phyloP scores from a whole-genome alignment of 2,329 filamentous ascomycete species.

The Fusarium solani-melongenae region DNA sequence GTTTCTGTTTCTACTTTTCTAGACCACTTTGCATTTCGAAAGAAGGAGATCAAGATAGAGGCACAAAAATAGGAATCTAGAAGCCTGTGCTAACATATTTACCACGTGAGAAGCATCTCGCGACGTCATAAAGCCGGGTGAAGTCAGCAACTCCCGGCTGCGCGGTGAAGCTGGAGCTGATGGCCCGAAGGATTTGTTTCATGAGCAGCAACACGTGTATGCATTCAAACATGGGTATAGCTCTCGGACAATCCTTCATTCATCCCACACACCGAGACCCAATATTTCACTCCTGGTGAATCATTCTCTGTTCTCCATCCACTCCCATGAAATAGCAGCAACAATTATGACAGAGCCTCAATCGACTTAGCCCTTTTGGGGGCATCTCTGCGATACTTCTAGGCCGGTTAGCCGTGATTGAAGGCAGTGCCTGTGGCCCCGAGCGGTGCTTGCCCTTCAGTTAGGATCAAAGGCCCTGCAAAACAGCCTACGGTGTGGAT shows the following conservation, averaged over 20 bases:
- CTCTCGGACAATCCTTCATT: neutral
- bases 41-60: no score
- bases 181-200: neutral
- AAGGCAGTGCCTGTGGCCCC: neutral
- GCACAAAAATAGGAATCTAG: no score
- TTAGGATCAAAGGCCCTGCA: neutral
- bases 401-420: neutral
- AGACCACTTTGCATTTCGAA: neutral
- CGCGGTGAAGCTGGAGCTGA: neutral
- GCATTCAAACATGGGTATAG: neutral
- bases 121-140: no score
- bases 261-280: neutral
- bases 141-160: no score
- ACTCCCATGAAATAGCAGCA: neutral
- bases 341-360: neutral
- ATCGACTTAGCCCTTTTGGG: neutral
- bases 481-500: neutral
- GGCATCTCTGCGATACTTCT: neutral
- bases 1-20: neutral
- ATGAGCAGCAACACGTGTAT: neutral
- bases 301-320: no score
- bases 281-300: neutral
- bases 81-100: no score
- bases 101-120: neutral
- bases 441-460: neutral